Conservation (phyloP, 495 filamentous ascomycete genomes). For the Daldinia bambusicola region DNA sequence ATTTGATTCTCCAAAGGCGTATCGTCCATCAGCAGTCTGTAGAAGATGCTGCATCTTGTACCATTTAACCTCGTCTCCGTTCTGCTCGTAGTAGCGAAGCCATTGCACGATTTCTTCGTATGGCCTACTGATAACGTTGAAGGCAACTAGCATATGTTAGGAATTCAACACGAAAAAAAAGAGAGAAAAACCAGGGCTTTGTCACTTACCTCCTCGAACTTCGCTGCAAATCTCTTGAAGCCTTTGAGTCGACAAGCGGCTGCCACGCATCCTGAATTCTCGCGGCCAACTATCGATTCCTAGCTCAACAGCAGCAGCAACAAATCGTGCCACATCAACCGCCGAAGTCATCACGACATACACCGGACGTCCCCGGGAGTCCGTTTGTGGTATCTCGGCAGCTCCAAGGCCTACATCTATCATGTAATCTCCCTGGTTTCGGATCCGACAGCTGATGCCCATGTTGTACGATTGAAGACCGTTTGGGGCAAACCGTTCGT, state of each 20-base stretch:
- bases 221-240: constrained; percentile 58
- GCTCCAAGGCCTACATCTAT: constrained; percentile 66
- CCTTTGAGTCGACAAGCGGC: constrained; percentile 65
- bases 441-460: constrained; percentile 58
- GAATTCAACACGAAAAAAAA: constrained; percentile 1
- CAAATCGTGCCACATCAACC: constrained; percentile 72
- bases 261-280: constrained; percentile 73
- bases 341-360: constrained; percentile 73
- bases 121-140: constrained; percentile 51
- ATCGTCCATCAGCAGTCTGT: constrained; percentile 62
- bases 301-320: constrained; percentile 69
- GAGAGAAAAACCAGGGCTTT: neutral
- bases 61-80: constrained; percentile 51
- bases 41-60: constrained; percentile 58
- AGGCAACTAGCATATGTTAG: constrained; percentile 49
- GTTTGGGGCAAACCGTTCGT: constrained; percentile 75
- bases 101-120: constrained; percentile 57
- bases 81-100: constrained; percentile 53
- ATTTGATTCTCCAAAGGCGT: constrained; percentile 58
- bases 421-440: constrained; percentile 70
- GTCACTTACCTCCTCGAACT: constrained; percentile 53
- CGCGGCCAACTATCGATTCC: constrained; percentile 70
- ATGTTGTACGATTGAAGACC: constrained; percentile 67
- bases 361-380: constrained; percentile 59
- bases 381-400: constrained; percentile 67